Conservation (phyloP, 768 basidiomycete genomes). For the Pilatotrama ljubarskyi region DNA sequence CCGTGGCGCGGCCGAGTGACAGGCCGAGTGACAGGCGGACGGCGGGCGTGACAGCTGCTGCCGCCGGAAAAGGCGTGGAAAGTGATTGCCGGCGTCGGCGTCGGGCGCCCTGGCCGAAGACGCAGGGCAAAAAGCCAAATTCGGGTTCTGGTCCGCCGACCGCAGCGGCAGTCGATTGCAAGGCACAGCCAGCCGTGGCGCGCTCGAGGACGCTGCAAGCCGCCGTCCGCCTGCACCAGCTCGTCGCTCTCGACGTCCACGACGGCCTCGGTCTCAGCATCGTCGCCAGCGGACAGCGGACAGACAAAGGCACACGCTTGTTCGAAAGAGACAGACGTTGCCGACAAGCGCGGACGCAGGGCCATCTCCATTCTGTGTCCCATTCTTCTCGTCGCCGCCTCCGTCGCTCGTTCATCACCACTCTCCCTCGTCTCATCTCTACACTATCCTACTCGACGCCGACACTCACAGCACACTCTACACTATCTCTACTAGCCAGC, state of each 20-base stretch:
- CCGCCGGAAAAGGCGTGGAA: background rate
- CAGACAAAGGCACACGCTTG: background rate
- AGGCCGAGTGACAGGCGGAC: background rate
- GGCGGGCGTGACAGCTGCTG: background rate
- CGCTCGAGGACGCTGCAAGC: background rate
- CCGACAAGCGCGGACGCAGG: conserved; percentile 11
- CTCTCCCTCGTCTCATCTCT: conserved; percentile 13
- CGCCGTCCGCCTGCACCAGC: background rate
- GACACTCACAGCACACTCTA: background rate
- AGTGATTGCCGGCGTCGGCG: background rate
- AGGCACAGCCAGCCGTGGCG: background rate
- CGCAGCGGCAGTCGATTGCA: background rate
- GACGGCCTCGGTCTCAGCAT: background rate
- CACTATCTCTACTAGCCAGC: background rate
- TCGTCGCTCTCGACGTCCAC: background rate
- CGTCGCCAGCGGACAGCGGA: background rate
- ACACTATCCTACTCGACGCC: background rate
- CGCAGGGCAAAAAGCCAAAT: background rate
- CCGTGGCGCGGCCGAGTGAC: background rate
- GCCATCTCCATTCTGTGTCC: conserved; percentile 5
- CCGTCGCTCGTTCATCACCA: background rate
- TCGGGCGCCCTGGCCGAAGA: background rate
- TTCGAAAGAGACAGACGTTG: background rate
- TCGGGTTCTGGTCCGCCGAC: background rate
- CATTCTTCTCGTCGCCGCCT: background rate